A percentile compares a stretch with the other conserved stretches of the same genome.
Conservation (phyloP, 176 grass and related monocot species). For the Oryza rufipogon region DNA sequence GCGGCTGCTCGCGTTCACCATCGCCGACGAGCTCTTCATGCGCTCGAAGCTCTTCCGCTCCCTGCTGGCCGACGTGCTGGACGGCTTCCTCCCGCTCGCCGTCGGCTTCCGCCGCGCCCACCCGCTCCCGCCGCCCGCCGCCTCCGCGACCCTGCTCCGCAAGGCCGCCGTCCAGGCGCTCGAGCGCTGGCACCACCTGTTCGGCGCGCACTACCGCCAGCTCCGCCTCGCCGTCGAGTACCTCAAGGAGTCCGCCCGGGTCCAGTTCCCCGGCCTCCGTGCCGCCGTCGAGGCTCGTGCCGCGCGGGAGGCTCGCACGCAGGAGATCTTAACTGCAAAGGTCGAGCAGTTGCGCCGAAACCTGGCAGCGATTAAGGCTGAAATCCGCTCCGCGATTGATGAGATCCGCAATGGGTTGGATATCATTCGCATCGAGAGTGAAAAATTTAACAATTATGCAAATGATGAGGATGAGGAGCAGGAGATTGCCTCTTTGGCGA, state of each 20-base stretch:
- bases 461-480: conserved; percentile 53
- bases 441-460: conserved; percentile 57
- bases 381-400: conserved; percentile 54
- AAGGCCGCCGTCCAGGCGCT: conserved; percentile 74
- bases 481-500: conserved; percentile 64
- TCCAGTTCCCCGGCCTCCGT: conserved; percentile 64
- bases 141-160: conserved; percentile 56
- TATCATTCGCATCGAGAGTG: conserved; percentile 63
- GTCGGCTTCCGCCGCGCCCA: conserved; percentile 68
- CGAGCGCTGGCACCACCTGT: conserved; percentile 82
- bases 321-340: conserved; percentile 79
- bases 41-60: conserved; percentile 83
- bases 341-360: conserved; percentile 60
- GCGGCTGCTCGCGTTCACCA: conserved; percentile 70
- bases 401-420: conserved; percentile 69
- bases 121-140: conserved; percentile 68
- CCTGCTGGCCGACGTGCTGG: conserved; percentile 60
- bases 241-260: conserved; percentile 71
- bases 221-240: conserved; percentile 79
- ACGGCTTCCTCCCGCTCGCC: conserved; percentile 71
- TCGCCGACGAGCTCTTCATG: conserved; percentile 92
- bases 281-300: conserved; percentile 57
- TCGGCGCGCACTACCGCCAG: conserved; percentile 80
- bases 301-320: conserved; percentile 66
- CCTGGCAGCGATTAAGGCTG: conserved; percentile 54